These are phyloP conservation scores for Mycena pura DNA, from an alignment of 768 basidiomycete species.

Conservation along the genomic window DNA sequence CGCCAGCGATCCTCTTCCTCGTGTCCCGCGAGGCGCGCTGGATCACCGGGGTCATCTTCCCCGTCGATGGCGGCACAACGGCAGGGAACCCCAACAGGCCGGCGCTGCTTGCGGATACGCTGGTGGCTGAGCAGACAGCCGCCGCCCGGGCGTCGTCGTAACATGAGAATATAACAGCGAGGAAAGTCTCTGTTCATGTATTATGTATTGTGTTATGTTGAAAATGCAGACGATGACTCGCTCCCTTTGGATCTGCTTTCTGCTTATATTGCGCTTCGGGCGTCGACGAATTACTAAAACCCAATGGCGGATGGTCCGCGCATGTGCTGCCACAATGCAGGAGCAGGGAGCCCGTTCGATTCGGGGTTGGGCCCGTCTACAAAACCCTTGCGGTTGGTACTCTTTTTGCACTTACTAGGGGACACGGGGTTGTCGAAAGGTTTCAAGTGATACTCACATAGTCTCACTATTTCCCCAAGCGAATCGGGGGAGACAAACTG, in stretches of 20 bases:
- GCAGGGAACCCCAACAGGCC: conserved; percentile 30
- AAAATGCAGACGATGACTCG: not conserved
- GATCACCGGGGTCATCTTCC: conserved; percentile 48
- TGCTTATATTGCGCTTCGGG: not conserved
- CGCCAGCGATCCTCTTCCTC: conserved; percentile 38
- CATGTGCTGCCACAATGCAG: not conserved
- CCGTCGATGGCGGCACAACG: conserved; percentile 50
- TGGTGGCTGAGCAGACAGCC: not conserved
- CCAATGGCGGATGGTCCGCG: not conserved
- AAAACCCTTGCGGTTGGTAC: too few relatives aligned
- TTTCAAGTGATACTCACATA: too few relatives aligned
- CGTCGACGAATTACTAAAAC: not conserved
- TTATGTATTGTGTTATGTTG: not conserved
- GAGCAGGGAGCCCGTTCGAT: not conserved
- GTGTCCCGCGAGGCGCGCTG: conserved; percentile 51
- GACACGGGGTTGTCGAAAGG: too few relatives aligned
- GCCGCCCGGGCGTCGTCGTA: too few relatives aligned
- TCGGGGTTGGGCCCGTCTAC: not conserved
- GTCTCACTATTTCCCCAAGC: too few relatives aligned
- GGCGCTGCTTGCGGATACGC: conserved; percentile 11
- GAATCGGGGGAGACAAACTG: too few relatives aligned
- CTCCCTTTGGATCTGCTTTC: not conserved
- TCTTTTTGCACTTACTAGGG: too few relatives aligned
- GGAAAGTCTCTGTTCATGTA: too few relatives aligned
- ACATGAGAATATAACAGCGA: conserved; percentile 55